Base-by-base conservation (phyloP, 495 filamentous ascomycete species). In the Durotheca rogersii region DNA sequence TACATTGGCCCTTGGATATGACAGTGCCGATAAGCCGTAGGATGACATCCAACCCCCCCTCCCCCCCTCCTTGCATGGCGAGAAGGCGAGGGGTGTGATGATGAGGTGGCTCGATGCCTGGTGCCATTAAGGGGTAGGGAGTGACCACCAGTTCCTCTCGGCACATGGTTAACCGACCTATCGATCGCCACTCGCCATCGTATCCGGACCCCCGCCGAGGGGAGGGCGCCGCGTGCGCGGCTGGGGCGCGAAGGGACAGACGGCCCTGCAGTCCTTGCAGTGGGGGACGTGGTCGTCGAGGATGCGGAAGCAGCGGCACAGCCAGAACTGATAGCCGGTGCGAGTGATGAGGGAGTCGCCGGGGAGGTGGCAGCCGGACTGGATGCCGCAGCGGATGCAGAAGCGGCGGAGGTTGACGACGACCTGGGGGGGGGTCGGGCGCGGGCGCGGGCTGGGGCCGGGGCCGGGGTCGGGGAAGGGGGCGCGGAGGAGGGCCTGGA, bases 311-410 rank as follows among this genome's bases (percentile, higher is more conserved):
- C 62, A 64, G 1, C 53, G 29, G 44, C 61, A 64, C 0, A 61
- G 10, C 61, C 61, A 64, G 32, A 53, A 57, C 12, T 53, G 51
- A 1, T 21, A 35, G 0, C 50, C 61, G 6, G 44, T 53, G 17
- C 51, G 42, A 18, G 54, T 59, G 7, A 10, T 51, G 4, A 65
- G 51, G 18, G 49, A 43, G 21, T 62, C 58, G 2, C 54, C 59
- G 0, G 51, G 30, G 33, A 31, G 34, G 39, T 65, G 62, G n/a
- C 56, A 46, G 7, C 62, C 62, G 0, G 29, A 47, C 10, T 40
- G 47, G 16, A 65, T 55, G 0, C 62, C 62, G 38, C 62, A 62
- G 14, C 16, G 9, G 31, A 65, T 59, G 48, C 62, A 65, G 42
- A 62, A 65, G 12, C 62, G 38, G 5, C 62, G 54, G 19, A 65